Conservation (phyloP, 2,329 filamentous ascomycete species). For the Penicillium frequentans region DNA sequence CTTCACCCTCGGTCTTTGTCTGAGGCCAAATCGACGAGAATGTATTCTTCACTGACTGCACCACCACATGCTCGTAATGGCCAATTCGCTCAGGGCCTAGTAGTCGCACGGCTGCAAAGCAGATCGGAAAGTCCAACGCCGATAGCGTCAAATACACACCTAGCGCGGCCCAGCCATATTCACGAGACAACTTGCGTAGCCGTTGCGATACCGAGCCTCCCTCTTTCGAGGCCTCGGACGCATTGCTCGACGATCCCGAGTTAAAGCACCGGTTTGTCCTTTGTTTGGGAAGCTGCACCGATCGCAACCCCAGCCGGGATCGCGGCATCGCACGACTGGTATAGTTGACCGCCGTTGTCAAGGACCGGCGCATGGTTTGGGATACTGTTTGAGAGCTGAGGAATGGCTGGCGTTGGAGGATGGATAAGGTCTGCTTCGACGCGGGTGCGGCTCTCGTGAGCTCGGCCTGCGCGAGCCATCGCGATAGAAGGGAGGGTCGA, state of each 20-base stretch:
- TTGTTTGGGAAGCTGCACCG: conserved; percentile 3
- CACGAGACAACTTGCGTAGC: conserved; percentile 79
- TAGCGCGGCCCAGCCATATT: conserved; percentile 91
- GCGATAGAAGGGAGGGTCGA: conserved; percentile 13
- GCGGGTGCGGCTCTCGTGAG: conserved; percentile 7
- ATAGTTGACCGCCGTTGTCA: neutral
- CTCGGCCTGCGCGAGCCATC: conserved; percentile 24
- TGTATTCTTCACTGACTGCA: conserved; percentile 38
- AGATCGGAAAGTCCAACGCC: conserved; percentile 89
- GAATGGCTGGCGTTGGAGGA: conserved; percentile 1
- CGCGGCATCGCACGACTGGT: neutral
- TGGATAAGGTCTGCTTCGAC: neutral
- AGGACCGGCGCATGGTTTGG: neutral
- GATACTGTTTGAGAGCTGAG: neutral
- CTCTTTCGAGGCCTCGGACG: conserved; percentile 23
- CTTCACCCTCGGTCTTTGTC: conserved; percentile 12
- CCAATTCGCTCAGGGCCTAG: conserved; percentile 87
- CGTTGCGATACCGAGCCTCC: conserved; percentile 63
- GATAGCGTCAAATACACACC: conserved; percentile 87
- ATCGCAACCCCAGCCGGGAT: neutral
- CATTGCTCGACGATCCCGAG: conserved; percentile 21
- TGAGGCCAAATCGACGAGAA: conserved; percentile 41
- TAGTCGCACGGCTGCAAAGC: conserved; percentile 80
- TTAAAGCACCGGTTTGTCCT: conserved; percentile 26
- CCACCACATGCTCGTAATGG: conserved; percentile 46